Conservation (phyloP, 202 grass and related monocot genomes). For the Dendrocalamus latiflorus region DNA sequence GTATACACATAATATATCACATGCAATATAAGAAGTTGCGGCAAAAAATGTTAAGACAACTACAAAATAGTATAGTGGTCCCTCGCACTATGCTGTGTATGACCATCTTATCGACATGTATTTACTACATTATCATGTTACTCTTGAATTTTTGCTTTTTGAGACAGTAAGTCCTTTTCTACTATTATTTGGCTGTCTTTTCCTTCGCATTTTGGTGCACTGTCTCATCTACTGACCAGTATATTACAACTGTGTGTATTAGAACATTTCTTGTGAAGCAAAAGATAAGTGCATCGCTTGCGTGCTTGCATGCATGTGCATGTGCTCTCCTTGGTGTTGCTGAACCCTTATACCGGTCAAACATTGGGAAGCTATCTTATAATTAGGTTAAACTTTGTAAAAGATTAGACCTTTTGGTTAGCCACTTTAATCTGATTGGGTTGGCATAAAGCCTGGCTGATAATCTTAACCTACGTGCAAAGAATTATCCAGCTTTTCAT, state of each 20-base stretch:
- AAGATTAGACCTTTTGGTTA: constrained; percentile 40
- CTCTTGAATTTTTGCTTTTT: constrained; percentile 11
- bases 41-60: constrained; percentile 21
- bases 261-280: constrained; percentile 10
- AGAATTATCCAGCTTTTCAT: constrained; percentile 49
- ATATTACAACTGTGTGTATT: neutral
- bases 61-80: constrained; percentile 21
- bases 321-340: constrained; percentile 31
- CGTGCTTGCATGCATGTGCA: constrained; percentile 31
- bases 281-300: constrained; percentile 29
- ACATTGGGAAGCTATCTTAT: constrained; percentile 46
- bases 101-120: constrained; percentile 15
- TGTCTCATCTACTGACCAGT: constrained; percentile 12
- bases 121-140: constrained; percentile 39
- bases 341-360: constrained; percentile 39
- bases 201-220: neutral
- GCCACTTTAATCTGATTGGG: constrained; percentile 49
- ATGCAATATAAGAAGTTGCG: constrained; percentile 1
- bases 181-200: constrained; percentile 31
- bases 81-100: constrained; percentile 22
- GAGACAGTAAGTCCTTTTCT: constrained; percentile 29
- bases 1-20: neutral
- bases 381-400: constrained; percentile 36
- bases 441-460: constrained; percentile 49
- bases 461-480: constrained; percentile 45